Conservation (phyloP, 371 early-diverging fungal genomes). For the Syncephalastrum contaminatum region DNA sequence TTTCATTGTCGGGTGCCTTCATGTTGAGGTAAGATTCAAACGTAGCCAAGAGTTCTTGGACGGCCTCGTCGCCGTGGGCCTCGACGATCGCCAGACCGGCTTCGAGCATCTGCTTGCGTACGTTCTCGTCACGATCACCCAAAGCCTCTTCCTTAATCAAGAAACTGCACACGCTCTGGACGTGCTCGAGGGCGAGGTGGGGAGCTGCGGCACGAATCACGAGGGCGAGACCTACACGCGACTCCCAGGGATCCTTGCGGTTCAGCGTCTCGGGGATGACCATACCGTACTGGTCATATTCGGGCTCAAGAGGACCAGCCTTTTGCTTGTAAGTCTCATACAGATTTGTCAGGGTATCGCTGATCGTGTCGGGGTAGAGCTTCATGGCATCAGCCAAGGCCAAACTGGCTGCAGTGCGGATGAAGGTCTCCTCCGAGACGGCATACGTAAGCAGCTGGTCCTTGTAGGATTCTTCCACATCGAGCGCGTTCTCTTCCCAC, state of each 20-base stretch:
- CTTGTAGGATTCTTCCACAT: constrained; percentile 53
- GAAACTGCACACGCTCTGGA: constrained; percentile 69
- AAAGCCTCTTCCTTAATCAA: constrained; percentile 81
- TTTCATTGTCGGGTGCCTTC: constrained; percentile 57
- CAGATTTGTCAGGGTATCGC: constrained; percentile 48
- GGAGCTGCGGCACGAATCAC: constrained; percentile 75
- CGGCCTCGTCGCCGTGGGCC: constrained; percentile 67
- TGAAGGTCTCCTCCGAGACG: constrained; percentile 56
- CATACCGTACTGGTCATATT: constrained; percentile 91
- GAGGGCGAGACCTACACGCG: constrained; percentile 80
- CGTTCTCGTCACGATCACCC: constrained; percentile 81
- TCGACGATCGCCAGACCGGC: constrained; percentile 82
- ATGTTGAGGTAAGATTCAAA: constrained; percentile 79
- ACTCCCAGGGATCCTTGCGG: constrained; percentile 78
- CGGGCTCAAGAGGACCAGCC: constrained; percentile 79
- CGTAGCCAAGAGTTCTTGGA: constrained; percentile 65
- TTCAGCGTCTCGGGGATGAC: constrained; percentile 83
- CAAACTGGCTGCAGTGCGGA: constrained; percentile 71
- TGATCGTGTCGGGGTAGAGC: constrained; percentile 48
- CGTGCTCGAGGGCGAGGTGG: constrained; percentile 51
- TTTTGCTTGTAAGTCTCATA: constrained; percentile 56
- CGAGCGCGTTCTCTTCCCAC: constrained; percentile 80
- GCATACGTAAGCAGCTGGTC: constrained; percentile 53
- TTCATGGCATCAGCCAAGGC: constrained; percentile 68
- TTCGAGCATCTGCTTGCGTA: constrained; percentile 84